phyloP scores from a whole-genome alignment of 1,139 yeast species.

The Meyerozyma athensensis region DNA sequence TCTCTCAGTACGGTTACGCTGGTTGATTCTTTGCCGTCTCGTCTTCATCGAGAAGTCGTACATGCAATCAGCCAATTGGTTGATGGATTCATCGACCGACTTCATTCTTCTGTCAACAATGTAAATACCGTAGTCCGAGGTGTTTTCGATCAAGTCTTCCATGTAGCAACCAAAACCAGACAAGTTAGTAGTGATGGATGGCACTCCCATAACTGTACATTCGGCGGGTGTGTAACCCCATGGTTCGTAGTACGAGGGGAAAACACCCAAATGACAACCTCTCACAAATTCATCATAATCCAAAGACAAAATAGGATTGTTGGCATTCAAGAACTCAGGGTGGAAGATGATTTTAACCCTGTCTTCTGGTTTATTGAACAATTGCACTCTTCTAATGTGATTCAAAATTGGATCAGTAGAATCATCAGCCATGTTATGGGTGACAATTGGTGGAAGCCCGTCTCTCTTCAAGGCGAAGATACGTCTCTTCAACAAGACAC shows the following conservation, averaged over 20 bases:
- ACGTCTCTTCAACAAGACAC: slow-evolving; percentile 86
- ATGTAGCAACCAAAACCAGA: slow-evolving; percentile 98
- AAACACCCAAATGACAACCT: slow-evolving; percentile 96
- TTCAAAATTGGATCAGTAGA: slow-evolving; percentile 85
- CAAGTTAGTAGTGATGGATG: slow-evolving; percentile 93
- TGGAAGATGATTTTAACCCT: slow-evolving; percentile 95
- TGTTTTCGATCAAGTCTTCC: slow-evolving; percentile 95
- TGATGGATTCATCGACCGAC: slow-evolving; percentile 89
- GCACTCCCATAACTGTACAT: slow-evolving; percentile 99
- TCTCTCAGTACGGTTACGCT: slow-evolving; percentile 94
- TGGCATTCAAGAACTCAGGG: slow-evolving; percentile 93
- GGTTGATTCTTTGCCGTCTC: slow-evolving; percentile 95
- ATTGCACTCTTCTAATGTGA: slow-evolving; percentile 86
- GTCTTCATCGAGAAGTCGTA: slow-evolving; percentile 83
- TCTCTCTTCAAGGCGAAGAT: slow-evolving; percentile 90
- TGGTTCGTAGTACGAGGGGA: slow-evolving; percentile 98
- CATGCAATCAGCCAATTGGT: slow-evolving; percentile 88
- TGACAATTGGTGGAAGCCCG: slow-evolving; percentile 88
- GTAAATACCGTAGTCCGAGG: slow-evolving; percentile 94
- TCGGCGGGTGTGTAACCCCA: slow-evolving; percentile 99
- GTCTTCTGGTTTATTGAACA: slow-evolving; percentile 86
- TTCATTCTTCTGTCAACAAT: slow-evolving; percentile 94
- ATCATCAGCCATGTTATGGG: slow-evolving; percentile 97
- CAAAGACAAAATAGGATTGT: slow-evolving; percentile 86
- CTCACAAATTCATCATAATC: slow-evolving; percentile 98